Conservation (phyloP, 805 yeast genomes). For the baker's yeast (Saccharomyces cerevisiae) region DNA sequence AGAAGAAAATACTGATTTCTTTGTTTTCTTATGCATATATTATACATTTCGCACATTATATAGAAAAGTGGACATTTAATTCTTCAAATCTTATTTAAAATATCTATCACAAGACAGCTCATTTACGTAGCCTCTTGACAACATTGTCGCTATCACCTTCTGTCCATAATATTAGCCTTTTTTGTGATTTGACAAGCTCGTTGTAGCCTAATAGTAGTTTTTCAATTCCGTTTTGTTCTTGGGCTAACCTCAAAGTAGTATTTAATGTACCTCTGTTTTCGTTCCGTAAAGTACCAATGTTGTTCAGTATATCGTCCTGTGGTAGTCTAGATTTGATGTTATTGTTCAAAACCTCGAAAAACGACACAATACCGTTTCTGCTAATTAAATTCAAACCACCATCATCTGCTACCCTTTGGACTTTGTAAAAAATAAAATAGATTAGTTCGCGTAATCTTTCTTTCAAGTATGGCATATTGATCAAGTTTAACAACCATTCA, state of each 20-base stretch:
- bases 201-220: conserved; percentile 20
- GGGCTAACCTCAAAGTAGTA: conserved; percentile 31
- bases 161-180: conserved; percentile 58
- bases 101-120: neutral
- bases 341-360: conserved; percentile 27
- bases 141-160: conserved; percentile 39
- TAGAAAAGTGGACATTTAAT: neutral
- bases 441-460: conserved; percentile 36
- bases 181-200: conserved; percentile 35
- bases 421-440: conserved; percentile 35
- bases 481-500: conserved; percentile 57
- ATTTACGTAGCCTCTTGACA: conserved; percentile 37
- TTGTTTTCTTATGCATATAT: neutral
- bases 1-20: neutral
- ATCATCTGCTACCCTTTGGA: conserved; percentile 41
- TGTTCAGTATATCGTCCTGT: conserved; percentile 7
- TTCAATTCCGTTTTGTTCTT: conserved; percentile 35
- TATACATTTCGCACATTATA: neutral
- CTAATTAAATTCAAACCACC: conserved; percentile 55
- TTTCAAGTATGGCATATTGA: conserved; percentile 42
- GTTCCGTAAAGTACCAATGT: conserved; percentile 3
- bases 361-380: conserved; percentile 42
- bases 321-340: neutral
- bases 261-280: conserved; percentile 13
- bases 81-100: neutral